These are phyloP conservation scores for Chytriomyces sp. DNA, from an alignment of 192 early-diverging fungal genomes.

Conservation along the genomic window DNA sequence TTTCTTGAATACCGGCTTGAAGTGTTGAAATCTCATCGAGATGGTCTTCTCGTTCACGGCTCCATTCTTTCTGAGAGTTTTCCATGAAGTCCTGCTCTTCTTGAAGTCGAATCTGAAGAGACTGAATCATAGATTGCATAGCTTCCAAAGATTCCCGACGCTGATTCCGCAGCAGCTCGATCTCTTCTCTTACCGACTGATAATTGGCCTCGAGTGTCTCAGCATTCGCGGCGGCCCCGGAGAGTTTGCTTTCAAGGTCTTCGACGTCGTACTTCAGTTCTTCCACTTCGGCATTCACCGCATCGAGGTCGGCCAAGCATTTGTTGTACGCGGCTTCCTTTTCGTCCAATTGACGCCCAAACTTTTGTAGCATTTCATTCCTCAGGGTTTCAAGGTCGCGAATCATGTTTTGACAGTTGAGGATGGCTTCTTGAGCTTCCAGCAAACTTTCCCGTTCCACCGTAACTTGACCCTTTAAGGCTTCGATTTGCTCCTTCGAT, in stretches of 20 bases:
- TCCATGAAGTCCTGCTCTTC: slow-evolving; percentile 25
- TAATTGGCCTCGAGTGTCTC: slow-evolving; percentile 25
- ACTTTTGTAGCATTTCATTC: slow-evolving; percentile 19
- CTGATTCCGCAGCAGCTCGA: slow-evolving; percentile 25
- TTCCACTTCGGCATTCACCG: slow-evolving; percentile 13
- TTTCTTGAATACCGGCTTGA: slow-evolving; percentile 22
- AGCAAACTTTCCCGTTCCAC: slow-evolving; percentile 9
- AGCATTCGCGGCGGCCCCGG: background rate
- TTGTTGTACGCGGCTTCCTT: slow-evolving; percentile 7
- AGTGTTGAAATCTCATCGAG: slow-evolving; percentile 10
- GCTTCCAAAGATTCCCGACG: slow-evolving; percentile 22
- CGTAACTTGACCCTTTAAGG: slow-evolving; percentile 1
- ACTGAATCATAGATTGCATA: slow-evolving; percentile 32
- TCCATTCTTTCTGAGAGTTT: slow-evolving; percentile 12
- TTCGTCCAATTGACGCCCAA: slow-evolving; percentile 25
- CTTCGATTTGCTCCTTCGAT: slow-evolving; percentile 7
- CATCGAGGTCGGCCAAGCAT: background rate
- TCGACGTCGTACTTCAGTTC: slow-evolving; percentile 23
- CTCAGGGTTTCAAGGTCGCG: slow-evolving; percentile 25
- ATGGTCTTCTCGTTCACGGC: slow-evolving; percentile 5
- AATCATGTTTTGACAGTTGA: slow-evolving; percentile 24
- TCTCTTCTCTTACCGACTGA: slow-evolving; percentile 21
- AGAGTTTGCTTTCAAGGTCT: slow-evolving; percentile 10
- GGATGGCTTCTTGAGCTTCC: slow-evolving; percentile 25
- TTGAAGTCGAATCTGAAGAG: slow-evolving; percentile 14